These are phyloP conservation scores for Pseudonitzschia multiseries DNA, from an alignment of 108 stramenopile genomes.

Conservation along the genomic window DNA sequence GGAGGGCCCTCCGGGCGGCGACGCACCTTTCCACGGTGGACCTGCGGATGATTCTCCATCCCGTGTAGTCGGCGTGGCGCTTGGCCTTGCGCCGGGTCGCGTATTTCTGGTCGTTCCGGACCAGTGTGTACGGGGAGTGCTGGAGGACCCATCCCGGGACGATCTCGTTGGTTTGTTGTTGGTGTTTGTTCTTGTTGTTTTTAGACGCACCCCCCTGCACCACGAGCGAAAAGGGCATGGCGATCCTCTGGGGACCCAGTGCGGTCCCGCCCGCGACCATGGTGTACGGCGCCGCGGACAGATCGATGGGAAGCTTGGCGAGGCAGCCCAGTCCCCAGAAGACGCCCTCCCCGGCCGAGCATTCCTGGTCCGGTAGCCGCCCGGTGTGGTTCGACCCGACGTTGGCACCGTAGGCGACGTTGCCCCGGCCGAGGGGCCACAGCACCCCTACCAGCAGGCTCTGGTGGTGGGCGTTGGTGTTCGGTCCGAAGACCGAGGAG, in stretches of 20 bases:
- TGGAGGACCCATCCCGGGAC: slow-evolving; percentile 90
- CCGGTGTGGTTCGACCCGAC: slow-evolving; percentile 97
- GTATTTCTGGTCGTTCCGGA: slow-evolving; percentile 84
- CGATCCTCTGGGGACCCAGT: slow-evolving; percentile 77
- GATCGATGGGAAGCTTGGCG: slow-evolving; percentile 91
- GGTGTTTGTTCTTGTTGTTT: too few species aligned
- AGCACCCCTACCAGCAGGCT: slow-evolving; percentile 85
- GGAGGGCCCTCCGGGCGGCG: slow-evolving; percentile 51
- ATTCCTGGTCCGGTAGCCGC: slow-evolving; percentile 91
- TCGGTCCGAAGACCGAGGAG: slow-evolving; percentile 82
- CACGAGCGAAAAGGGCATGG: slow-evolving; percentile 89
- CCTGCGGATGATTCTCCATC: slow-evolving; percentile 75
- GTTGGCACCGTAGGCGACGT: slow-evolving; percentile 95
- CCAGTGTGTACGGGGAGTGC: slow-evolving; percentile 83
- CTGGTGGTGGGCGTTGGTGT: slow-evolving; percentile 90
- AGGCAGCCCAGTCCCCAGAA: slow-evolving; percentile 88
- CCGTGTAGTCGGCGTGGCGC: slow-evolving; percentile 72
- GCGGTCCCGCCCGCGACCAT: slow-evolving; percentile 90
- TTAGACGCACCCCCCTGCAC: too few species aligned
- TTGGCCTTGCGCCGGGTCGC: slow-evolving; percentile 66
- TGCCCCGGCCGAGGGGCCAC: slow-evolving; percentile 93
- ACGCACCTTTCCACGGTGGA: slow-evolving; percentile 60
- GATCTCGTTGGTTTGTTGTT: too few species aligned
- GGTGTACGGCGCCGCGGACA: slow-evolving; percentile 83
- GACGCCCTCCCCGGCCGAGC: slow-evolving; percentile 86